These are phyloP conservation scores for Phytophthora citrophthora DNA, from an alignment of 352 stramenopile species.

Conservation along the genomic window DNA sequence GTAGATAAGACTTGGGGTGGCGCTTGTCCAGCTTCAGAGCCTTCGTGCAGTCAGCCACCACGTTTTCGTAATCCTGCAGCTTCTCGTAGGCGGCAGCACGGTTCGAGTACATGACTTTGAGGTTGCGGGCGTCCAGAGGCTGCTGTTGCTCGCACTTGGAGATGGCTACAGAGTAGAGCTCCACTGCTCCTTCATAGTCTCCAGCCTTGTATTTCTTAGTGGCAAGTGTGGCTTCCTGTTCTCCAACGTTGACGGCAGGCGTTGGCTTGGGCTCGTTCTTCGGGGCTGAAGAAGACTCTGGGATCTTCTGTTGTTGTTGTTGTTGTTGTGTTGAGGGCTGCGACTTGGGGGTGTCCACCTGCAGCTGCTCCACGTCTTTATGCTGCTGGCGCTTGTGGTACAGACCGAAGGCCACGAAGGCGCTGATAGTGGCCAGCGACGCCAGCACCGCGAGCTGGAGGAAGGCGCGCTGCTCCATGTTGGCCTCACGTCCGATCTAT, in stretches of 20 bases:
- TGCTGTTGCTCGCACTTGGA: conserved; percentile 57
- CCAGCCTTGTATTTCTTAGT: conserved; percentile 86
- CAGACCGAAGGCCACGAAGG: conserved; percentile 57
- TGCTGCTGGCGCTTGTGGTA: conserved; percentile 49
- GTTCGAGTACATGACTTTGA: conserved; percentile 90
- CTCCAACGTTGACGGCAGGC: conserved; percentile 41
- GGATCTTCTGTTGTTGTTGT: conserved; percentile 33
- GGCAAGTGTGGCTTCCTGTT: conserved; percentile 70
- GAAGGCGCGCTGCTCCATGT: conserved; percentile 59
- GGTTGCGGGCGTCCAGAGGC: conserved; percentile 70
- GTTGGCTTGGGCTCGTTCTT: conserved; percentile 32
- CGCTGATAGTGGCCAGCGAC: conserved; percentile 74
- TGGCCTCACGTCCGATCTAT: conserved; percentile 12
- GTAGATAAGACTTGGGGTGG: conserved; percentile 80
- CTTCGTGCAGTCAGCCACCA: conserved; percentile 69
- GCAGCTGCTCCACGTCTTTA: conserved; percentile 38
- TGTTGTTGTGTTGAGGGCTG: conserved; percentile 29
- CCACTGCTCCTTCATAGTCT: conserved; percentile 66
- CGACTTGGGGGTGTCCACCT: conserved; percentile 15
- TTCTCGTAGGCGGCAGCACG: conserved; percentile 77
- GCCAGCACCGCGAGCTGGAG: conserved; percentile 76
- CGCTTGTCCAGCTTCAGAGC: conserved; percentile 70
- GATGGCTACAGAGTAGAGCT: conserved; percentile 77
- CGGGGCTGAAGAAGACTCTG: conserved; percentile 21
- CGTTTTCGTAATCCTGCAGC: conserved; percentile 63